Percentiles rank a stretch among this genome's conserved stretches.
Conservation (phyloP, 75 land plant species). For the Pinus tabuliformis region DNA sequence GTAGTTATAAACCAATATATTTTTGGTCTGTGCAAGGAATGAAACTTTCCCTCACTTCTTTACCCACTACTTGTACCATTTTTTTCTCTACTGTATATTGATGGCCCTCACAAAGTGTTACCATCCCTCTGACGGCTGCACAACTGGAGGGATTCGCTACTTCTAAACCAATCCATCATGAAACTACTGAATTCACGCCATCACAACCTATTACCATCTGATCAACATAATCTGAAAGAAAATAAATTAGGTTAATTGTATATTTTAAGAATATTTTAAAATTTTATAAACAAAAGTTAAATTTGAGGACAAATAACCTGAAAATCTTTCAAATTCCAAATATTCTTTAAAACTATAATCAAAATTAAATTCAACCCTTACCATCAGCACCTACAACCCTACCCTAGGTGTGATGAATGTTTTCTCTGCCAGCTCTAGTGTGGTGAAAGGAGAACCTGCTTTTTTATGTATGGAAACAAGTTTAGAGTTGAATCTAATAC, state of each 20-base stretch:
- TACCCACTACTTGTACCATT: conserved; percentile 29
- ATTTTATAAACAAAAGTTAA: no score
- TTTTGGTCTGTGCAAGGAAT: conserved; percentile 43
- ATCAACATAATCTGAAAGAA: background rate
- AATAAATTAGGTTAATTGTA: background rate
- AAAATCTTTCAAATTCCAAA: no score
- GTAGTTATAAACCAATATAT: no score
- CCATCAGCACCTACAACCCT: background rate
- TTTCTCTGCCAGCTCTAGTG: conserved; percentile 22
- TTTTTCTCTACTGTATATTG: conserved; percentile 8
- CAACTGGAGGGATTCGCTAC: no score
- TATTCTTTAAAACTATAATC: no score
- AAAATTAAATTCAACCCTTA: background rate
- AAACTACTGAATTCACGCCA: no score
- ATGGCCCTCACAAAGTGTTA: conserved; percentile 28
- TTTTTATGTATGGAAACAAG: conserved; percentile 12
- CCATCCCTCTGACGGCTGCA: background rate
- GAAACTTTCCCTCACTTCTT: conserved; percentile 47
- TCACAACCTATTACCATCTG: conserved; percentile 47
- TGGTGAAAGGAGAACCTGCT: background rate
- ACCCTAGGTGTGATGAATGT: conserved; percentile 27
- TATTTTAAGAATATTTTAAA: background rate
- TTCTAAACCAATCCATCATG: no score
- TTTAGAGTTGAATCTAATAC: background rate
- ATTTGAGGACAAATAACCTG: no score